These are phyloP conservation scores for Suillus subaureus DNA, from an alignment of 768 basidiomycete species.

Conservation along the genomic window DNA sequence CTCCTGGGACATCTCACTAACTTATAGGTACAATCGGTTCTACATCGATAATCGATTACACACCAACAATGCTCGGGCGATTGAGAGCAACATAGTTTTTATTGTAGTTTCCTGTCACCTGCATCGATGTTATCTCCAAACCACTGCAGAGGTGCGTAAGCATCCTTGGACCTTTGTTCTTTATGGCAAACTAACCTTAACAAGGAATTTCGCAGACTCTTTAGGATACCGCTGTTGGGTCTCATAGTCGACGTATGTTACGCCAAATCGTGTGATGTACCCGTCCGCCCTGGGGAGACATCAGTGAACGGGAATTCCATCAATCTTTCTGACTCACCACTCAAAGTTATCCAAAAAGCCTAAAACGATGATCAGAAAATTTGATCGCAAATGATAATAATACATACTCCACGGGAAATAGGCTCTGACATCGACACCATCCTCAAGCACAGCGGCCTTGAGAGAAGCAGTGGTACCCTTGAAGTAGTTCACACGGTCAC, in stretches of 20 bases:
- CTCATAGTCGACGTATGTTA: conserved; percentile 71
- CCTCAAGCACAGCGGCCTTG: conserved; percentile 58
- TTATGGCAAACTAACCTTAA: conserved; percentile 42
- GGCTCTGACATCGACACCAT: conserved; percentile 60
- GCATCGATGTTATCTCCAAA: conserved; percentile 32
- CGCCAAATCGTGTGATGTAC: conserved; percentile 66
- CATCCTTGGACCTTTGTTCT: background rate
- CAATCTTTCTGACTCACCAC: conserved; percentile 39
- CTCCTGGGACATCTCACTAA: background rate
- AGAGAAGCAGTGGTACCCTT: conserved; percentile 56
- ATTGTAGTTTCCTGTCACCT: background rate
- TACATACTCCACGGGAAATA: conserved; percentile 73
- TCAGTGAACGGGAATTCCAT: background rate
- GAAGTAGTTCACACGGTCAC: conserved; percentile 71
- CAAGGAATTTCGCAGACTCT: conserved; percentile 57
- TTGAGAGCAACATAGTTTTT: conserved; percentile 1
- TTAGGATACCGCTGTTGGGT: conserved; percentile 70
- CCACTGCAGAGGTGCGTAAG: conserved; percentile 23
- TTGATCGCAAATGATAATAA: background rate
- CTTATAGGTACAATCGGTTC: conserved; percentile 1
- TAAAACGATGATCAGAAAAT: conserved; percentile 19
- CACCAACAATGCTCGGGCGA: conserved; percentile 3
- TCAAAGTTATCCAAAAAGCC: conserved; percentile 75
- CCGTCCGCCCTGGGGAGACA: conserved; percentile 54
- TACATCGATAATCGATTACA: conserved; percentile 4